These are phyloP conservation scores for Lenwebbia sp. DNA, from an alignment of 345 rosid genomes.

Conservation along the genomic window DNA sequence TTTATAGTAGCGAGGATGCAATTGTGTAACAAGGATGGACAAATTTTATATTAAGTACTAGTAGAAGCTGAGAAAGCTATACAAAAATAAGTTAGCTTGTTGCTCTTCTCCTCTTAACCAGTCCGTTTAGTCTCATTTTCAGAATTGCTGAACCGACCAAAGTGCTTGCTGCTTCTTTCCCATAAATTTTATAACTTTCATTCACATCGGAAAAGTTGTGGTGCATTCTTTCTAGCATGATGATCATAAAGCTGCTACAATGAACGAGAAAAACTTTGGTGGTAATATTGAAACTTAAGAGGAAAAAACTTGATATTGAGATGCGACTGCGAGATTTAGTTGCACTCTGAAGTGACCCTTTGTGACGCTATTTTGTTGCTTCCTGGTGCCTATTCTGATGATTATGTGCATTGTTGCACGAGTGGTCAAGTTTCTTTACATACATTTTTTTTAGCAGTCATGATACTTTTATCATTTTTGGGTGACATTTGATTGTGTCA, in stretches of 20 bases:
- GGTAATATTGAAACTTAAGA: not conserved
- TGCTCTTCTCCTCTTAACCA: not conserved
- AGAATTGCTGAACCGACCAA: not conserved
- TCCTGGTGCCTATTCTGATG: not conserved
- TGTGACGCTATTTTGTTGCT: not conserved
- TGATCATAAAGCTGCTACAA: not conserved
- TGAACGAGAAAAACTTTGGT: not conserved
- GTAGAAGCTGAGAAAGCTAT: not conserved
- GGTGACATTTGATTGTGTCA: not conserved
- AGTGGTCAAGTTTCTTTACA: not conserved
- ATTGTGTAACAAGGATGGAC: not conserved
- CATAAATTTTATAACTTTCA: not conserved
- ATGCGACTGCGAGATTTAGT: not conserved
- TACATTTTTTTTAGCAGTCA: not conserved
- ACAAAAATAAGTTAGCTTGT: not conserved
- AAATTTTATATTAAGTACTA: not conserved
- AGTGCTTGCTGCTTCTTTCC: not conserved
- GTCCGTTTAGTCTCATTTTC: not conserved
- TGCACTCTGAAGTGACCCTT: not conserved
- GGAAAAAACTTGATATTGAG: not conserved
- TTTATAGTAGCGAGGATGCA: not conserved
- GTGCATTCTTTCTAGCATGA: not conserved
- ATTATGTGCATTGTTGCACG: not conserved
- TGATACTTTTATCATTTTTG: not conserved
- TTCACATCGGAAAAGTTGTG: not conserved